Evolutionary conservation across 768 basidiomycete genomes (phyloP).

Genomic region (Lactarius sanguifluus): DNA sequence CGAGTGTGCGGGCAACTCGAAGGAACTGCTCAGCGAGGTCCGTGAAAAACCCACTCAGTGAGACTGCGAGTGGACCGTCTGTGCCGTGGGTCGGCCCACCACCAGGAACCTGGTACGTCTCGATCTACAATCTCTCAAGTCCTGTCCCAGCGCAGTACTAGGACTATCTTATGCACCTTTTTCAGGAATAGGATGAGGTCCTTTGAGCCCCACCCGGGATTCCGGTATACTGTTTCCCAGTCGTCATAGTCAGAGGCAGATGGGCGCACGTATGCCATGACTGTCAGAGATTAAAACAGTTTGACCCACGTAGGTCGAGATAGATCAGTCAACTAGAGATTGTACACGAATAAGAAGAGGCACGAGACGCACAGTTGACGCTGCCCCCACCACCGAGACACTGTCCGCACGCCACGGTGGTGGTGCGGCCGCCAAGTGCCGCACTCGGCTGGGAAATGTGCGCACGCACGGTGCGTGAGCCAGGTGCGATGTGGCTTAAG

Average conservation of each 20-base stretch:
- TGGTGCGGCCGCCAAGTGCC: slow-evolving; percentile 46
- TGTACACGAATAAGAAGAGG: not conserved
- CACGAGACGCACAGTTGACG: slow-evolving; percentile 47
- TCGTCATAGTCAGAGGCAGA: slow-evolving; percentile 59
- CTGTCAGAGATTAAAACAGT: slow-evolving; percentile 14
- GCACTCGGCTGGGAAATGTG: slow-evolving; percentile 43
- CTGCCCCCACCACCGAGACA: slow-evolving; percentile 62
- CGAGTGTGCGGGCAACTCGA: slow-evolving; percentile 30
- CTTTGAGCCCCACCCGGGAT: slow-evolving; percentile 60
- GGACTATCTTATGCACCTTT: slow-evolving; percentile 48
- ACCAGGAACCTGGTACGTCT: slow-evolving; percentile 40
- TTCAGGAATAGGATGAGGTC: slow-evolving; percentile 56
- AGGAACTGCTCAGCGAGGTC: slow-evolving; percentile 34
- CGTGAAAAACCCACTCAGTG: slow-evolving; percentile 33
- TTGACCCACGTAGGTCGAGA: not conserved
- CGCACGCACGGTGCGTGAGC: slow-evolving; percentile 45
- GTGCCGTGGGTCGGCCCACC: slow-evolving; percentile 44
- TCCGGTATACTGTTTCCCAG: slow-evolving; percentile 51
- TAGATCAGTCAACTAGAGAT: not conserved
- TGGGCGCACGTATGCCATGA: slow-evolving; percentile 56
- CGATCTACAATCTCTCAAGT: slow-evolving; percentile 33
- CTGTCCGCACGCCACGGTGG: slow-evolving; percentile 46
- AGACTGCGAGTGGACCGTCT: slow-evolving; percentile 44
- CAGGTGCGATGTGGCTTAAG: slow-evolving; percentile 43
- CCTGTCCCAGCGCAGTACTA: not conserved